phyloP scores from a whole-genome alignment of 2,329 filamentous ascomycete genomes.

The Sporothrix pseudoabietina region DNA sequence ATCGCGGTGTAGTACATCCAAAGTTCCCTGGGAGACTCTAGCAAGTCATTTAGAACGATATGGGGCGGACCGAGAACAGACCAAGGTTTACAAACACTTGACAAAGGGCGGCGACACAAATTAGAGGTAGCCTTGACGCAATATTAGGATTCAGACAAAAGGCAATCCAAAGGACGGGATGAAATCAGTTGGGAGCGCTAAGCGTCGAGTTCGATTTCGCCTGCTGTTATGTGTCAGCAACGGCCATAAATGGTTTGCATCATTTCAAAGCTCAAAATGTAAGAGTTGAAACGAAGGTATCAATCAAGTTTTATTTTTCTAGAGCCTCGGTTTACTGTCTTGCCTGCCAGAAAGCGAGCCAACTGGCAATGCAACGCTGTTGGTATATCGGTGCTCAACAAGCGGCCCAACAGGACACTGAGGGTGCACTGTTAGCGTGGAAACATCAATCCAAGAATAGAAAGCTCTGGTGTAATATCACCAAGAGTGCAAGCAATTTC shows the following conservation, averaged over 20 bases:
- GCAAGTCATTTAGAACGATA: background rate
- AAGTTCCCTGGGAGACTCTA: background rate
- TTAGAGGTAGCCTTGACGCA: background rate
- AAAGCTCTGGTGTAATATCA: background rate
- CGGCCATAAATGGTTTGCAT: too few species aligned
- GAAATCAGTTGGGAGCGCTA: background rate
- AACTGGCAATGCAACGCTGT: constrained; percentile 5
- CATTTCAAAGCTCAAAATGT: background rate
- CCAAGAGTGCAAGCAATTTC: background rate
- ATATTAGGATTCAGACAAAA: background rate
- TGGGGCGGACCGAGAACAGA: constrained; percentile 10
- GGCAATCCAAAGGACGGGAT: constrained; percentile 1
- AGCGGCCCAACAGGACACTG: background rate
- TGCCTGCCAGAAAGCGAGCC: background rate
- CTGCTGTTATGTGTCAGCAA: background rate
- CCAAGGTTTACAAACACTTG: background rate
- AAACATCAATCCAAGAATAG: background rate
- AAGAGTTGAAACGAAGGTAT: too few species aligned
- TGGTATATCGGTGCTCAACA: background rate
- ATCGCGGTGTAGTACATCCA: background rate
- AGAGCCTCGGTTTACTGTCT: background rate
- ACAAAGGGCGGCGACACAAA: background rate
- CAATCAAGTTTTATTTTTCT: background rate
- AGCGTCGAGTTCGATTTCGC: background rate
- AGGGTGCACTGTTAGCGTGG: background rate